Base-by-base conservation (phyloP, 2,329 filamentous ascomycete genomes). In the Zymoseptoria brevis region DNA sequence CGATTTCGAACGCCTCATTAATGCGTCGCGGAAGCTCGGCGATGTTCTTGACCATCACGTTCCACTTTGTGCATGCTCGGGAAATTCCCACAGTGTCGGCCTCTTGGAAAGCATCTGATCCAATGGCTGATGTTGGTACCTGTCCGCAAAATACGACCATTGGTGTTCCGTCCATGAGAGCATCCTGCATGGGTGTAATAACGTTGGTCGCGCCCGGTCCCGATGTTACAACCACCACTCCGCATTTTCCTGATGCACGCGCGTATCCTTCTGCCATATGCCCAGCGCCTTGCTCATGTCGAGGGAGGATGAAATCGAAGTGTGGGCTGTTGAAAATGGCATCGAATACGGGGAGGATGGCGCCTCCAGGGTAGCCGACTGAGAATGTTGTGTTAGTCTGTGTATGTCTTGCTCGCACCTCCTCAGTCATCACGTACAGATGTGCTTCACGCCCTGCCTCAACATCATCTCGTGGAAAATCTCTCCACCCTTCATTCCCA, bases 401-500 rank as follows among this genome's bases (percentile, higher is more conserved):
- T 52, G 50, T 56, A 55, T 58, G 53, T 53, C 61, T 24, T 24
- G 53, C 21, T 49, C n/a, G 41, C 19, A n/a, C 41, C 13, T 52
- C 54, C 45, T 11, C 48, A n/a, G 24, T 53, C 16, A 41, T 67
- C 45, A 87, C 90, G 73, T 81, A 96, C 90, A 97, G 72, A 97
- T 84, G 75, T 96, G 90, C 79, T 96, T 94, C 58, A 99, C 93
- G 68, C 81, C 84, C 69, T 93, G 89, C 71, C 93, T 83, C 62
- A 96, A 82, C 92, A 99, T 96, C 93, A 97, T 97, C 78, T 97
- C 93, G 76, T 97, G 92, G 77, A 97, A 96, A 69, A 97, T 96
- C 76, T 96, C 87, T 72, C 94, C 94, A 72, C 94, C 93, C 54
- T 86, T 96, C 82, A 92, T 93, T 64, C 93, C 93, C 71, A 97